phyloP scores from a whole-genome alignment of 192 early-diverging fungal genomes.

The Podila horticola region DNA sequence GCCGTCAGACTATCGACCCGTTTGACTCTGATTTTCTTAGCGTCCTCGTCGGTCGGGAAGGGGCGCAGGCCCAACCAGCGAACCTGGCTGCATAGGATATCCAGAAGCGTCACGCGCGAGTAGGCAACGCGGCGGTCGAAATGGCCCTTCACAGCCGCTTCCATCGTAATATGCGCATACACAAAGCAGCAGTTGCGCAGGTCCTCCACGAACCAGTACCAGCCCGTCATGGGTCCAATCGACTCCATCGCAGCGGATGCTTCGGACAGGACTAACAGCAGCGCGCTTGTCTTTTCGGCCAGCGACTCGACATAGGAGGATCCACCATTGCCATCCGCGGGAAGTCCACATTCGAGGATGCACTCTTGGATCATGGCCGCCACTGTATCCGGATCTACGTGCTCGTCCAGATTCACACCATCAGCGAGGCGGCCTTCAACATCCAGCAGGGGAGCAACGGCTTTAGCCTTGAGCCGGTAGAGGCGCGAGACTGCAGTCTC shows the following conservation, averaged over 20 bases:
- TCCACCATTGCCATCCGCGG: slow-evolving; percentile 22
- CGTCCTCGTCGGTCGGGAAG: neutral
- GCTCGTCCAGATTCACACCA: neutral
- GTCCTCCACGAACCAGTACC: slow-evolving; percentile 52
- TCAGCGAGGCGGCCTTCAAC: neutral
- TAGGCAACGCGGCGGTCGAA: slow-evolving; percentile 11
- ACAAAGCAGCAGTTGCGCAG: slow-evolving; percentile 8
- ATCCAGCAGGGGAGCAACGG: neutral
- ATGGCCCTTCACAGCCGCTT: slow-evolving; percentile 4
- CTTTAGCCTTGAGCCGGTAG: slow-evolving; percentile 16
- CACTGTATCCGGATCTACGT: neutral
- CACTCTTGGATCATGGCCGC: slow-evolving; percentile 30
- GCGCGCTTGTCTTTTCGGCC: slow-evolving; percentile 13
- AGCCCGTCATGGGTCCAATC: slow-evolving; percentile 7
- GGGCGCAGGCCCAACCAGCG: slow-evolving; percentile 6
- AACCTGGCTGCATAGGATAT: neutral
- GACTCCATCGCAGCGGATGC: slow-evolving; percentile 5
- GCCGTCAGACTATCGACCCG: neutral
- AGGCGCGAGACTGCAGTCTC: slow-evolving; percentile 42
- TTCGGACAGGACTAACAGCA: slow-evolving; percentile 7
- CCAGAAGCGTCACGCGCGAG: neutral
- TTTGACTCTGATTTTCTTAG: neutral
- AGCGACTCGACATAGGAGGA: slow-evolving; percentile 26
- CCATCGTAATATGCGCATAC: neutral
- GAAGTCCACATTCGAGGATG: slow-evolving; percentile 46